Evolutionary conservation across 108 stramenopile genomes (phyloP), one percentile per base, ranked within the genome.

Genomic region (Nitzschia palea): DNA sequence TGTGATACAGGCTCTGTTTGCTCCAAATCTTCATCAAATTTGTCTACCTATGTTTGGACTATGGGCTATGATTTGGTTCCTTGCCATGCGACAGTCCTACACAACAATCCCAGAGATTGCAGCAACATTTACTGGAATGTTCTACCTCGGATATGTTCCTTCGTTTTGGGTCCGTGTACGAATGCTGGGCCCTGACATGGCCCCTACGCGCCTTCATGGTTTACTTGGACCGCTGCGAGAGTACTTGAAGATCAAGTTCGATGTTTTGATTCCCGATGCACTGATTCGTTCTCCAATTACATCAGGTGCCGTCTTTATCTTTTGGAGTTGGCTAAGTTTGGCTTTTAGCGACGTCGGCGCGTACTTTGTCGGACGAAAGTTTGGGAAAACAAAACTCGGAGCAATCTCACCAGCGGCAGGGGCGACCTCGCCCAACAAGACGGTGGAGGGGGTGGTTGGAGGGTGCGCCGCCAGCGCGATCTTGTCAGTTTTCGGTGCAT

Each of bases 41-140:
- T 82, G 84, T 53, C 71, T 93, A 3, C 94, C 94, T 0, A 65
- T 91, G 28, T 86, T 86, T 73, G 71, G 79, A 8, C 76, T 87
- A 0, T 82, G 71, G 66, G 81, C 94, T 28, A 97, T 98, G 95
- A 74, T 96, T 56, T 97, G 95, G 95, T 90, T 96, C 42, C 73
- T 97, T 22, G 82, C 97, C 23, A 88, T 89, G 82, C 63, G 93
- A 68, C 78, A 77, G 50, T 63, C 81, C 12, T 72, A 79, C 9
- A 80, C 88, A 2, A 81, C 91, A 23, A 97, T 97, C 65, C 62
- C 86, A 27, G 97, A 98, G 67, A 97, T 98, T 68, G 91, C 95
- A 15, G 95, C 98, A 0, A 95, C 98, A 0, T 93, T 98, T 61
- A 87, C 97, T 34, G 98, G 98, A 0, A 95, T 98, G 87, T 96